Evolutionary conservation across 169 alveolate species (phyloP).

Genomic region (Toxoplasma gondii): DNA sequence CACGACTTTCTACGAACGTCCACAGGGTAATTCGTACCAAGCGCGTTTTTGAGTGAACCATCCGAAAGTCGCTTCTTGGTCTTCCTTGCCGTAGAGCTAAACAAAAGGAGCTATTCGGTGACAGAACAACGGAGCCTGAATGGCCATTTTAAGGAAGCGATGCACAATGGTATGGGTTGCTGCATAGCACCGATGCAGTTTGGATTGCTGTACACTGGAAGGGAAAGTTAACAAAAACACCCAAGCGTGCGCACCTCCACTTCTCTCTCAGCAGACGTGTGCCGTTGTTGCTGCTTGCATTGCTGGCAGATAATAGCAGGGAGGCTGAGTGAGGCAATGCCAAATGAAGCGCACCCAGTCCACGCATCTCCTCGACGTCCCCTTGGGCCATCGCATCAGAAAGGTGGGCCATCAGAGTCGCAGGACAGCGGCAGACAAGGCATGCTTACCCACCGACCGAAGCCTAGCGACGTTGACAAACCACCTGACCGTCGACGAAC

Average conservation of each 20-base stretch:
- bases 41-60: too few relatives aligned
- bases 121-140: too few relatives aligned
- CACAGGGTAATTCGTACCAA: too few relatives aligned
- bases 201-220: too few relatives aligned
- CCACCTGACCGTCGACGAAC: background rate
- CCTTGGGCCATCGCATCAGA: background rate
- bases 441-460: slow-evolving; percentile 17
- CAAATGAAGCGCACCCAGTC: background rate
- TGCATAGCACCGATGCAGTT: too few relatives aligned
- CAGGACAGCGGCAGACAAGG: background rate
- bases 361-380: slow-evolving; percentile 7
- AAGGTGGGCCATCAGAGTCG: slow-evolving; percentile 1
- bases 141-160: too few relatives aligned
- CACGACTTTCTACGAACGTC: background rate
- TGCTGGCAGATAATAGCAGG: slow-evolving; percentile 15
- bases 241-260: too few relatives aligned
- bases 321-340: background rate
- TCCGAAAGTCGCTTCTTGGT: too few relatives aligned
- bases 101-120: too few relatives aligned
- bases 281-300: background rate
- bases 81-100: too few relatives aligned
- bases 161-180: too few relatives aligned
- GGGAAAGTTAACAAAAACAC: too few relatives aligned
- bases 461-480: slow-evolving; percentile 3
- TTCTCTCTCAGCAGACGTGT: background rate